Base-by-base conservation (phyloP, 2,329 filamentous ascomycete genomes). In the Trichothecium sympodiale region DNA sequence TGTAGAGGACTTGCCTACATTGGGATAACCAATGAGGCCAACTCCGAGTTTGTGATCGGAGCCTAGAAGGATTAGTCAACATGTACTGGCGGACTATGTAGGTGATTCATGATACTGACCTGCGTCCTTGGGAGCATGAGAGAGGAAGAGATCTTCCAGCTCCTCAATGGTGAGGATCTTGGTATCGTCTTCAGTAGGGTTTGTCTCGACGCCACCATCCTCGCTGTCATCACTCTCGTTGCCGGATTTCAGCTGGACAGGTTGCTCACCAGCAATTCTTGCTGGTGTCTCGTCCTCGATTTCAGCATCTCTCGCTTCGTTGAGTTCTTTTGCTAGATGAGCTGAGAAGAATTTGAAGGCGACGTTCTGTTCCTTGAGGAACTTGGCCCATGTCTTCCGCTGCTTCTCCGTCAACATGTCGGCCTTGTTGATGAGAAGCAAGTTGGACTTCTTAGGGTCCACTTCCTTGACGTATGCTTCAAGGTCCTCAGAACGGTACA, bases 1-100 rank as follows among this genome's bases (percentile, higher is more conserved):
- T 13, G 91, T 98, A 33, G 88, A 95, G 2, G 93, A 98, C 64
- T 98, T 98, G 62, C 91, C 91, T 43, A 98, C 91, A 64, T 98
- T 98, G 52, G 91, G 91, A 61, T 98, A 98, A 40, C 91, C 91
- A 27, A 98, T 91, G 15, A 98, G 69, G 48, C 91, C 91, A 46
- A 98, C 91, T 44, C 86, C 79, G 4, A 88, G 80, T 58, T 93
- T 95, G 43, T 60, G 61, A 31, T 67, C 64, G 8, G 63, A 48
- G 4, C 59, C 68, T 69, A 45, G 35, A 15, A 6, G 6, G 30
- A 20, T 13, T 29, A 33, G 25, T 16, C 13, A 17, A 31, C 10
- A 8, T 23, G 4, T 14, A 4, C 5, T 41, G 4, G 16, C 12
- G 31, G 15, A 13, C 9, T 5, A 17, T 16, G 13, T 8, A 4